phyloP scores from a whole-genome alignment of 129 eudicot genomes.

The Escallonia herrerae region DNA sequence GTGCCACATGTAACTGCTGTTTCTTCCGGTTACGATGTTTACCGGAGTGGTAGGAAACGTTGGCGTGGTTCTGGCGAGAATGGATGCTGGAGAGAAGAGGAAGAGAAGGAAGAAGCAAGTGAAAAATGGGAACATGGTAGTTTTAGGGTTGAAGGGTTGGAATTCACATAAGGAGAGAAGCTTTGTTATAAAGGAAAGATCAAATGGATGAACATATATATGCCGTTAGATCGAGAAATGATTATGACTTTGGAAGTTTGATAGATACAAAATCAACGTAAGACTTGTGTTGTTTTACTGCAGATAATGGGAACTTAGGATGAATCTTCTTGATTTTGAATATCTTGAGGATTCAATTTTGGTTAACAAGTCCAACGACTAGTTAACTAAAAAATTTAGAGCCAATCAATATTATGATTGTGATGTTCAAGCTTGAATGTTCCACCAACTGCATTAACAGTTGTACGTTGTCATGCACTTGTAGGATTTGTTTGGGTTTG shows the following conservation, averaged over 20 bases:
- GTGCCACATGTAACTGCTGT: constrained; percentile 23
- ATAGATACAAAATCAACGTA: not conserved
- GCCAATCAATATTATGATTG: no score
- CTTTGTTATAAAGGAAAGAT: constrained; percentile 5
- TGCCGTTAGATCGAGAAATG: not conserved
- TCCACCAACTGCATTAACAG: no score
- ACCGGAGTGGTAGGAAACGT: not conserved
- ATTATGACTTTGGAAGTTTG: constrained; percentile 1
- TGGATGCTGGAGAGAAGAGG: constrained; percentile 23
- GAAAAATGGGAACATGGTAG: constrained; percentile 15
- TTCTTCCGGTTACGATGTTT: not conserved
- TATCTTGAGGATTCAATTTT: no score
- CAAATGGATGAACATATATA: not conserved
- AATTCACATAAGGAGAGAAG: not conserved
- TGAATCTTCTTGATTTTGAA: not conserved
- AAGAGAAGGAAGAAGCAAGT: constrained; percentile 20
- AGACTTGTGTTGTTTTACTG: not conserved
- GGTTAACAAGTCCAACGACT: no score
- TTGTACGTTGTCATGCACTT: no score
- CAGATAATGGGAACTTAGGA: not conserved
- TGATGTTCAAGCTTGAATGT: no score
- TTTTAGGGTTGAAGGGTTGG: not conserved
- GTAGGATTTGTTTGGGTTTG: no score
- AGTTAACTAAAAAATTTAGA: no score
- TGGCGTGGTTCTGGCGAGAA: constrained; percentile 32